A percentile compares a stretch with the other conserved stretches of the same genome.
These are phyloP conservation scores for Mycena indigotica DNA, from an alignment of 768 basidiomycete genomes.

Conservation along the genomic window DNA sequence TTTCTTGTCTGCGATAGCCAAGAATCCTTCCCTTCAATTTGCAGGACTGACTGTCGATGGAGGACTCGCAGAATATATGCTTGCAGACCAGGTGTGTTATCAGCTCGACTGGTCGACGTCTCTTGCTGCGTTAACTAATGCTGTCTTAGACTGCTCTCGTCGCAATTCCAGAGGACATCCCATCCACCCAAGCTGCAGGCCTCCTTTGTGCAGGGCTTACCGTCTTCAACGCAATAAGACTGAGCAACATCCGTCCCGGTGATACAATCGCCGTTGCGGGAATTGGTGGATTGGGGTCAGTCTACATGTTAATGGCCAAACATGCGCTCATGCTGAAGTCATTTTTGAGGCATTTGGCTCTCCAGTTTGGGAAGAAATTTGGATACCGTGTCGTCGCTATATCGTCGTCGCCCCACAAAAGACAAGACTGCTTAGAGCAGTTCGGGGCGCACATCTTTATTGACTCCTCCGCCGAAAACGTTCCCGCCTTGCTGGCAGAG, in stretches of 20 bases:
- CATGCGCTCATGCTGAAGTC: too few species aligned
- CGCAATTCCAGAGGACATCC: constrained; percentile 25
- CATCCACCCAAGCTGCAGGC: constrained; percentile 30
- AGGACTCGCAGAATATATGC: constrained; percentile 31
- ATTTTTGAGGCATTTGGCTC: constrained; percentile 36
- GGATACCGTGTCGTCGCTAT: constrained; percentile 40
- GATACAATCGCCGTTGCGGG: constrained; percentile 43
- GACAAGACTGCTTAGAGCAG: constrained; percentile 30
- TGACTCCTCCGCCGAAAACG: constrained; percentile 31
- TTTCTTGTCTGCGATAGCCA: too few species aligned
- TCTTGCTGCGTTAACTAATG: neutral
- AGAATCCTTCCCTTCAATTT: too few species aligned
- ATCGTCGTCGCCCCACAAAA: constrained; percentile 32
- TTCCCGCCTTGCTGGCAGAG: constrained; percentile 34
- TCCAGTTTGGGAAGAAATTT: constrained; percentile 37
- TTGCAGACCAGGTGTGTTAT: constrained; percentile 18
- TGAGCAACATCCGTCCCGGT: constrained; percentile 31
- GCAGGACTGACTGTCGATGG: constrained; percentile 29
- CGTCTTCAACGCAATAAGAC: constrained; percentile 36
- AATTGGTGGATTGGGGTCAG: constrained; percentile 27
- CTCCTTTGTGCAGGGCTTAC: constrained; percentile 43
- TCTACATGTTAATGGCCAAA: too few species aligned
- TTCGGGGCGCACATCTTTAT: constrained; percentile 43
- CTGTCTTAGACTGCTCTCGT: constrained; percentile 25
- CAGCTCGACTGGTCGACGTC: too few species aligned